A percentile compares a stretch with the other conserved stretches of the same genome.
Evolutionary conservation across 495 filamentous ascomycete genomes (phyloP).

Genomic region (Podospora pseudocomata): DNA sequence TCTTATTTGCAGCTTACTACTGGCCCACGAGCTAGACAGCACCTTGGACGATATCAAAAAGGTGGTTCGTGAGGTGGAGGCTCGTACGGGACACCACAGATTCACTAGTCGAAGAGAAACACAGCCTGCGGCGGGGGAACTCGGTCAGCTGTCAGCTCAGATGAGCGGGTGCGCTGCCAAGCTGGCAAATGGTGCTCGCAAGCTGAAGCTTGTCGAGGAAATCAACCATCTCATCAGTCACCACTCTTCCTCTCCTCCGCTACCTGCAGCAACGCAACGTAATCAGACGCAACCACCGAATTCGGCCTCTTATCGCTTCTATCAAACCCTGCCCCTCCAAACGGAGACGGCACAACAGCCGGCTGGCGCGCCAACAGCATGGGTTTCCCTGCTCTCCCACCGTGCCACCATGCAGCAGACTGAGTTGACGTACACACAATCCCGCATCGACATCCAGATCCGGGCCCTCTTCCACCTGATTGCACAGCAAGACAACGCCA

Average conservation of each 20-base stretch:
- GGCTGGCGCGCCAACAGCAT: background rate
- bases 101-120: conserved; percentile 26
- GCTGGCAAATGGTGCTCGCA: conserved; percentile 30
- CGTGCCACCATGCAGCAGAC: conserved; percentile 28
- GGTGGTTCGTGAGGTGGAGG: conserved; percentile 27
- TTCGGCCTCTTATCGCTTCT: background rate
- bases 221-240: conserved; percentile 26
- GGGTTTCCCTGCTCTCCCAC: conserved; percentile 18
- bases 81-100: conserved; percentile 29
- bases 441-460: conserved; percentile 35
- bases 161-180: conserved; percentile 33
- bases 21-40: conserved; percentile 26
- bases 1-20: conserved; percentile 24
- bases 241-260: background rate
- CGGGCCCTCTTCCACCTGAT: conserved; percentile 31
- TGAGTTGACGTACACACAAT: conserved; percentile 29
- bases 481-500: conserved; percentile 33
- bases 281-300: too few species aligned
- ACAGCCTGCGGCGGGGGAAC: conserved; percentile 28
- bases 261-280: too few species aligned
- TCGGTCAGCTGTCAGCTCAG: conserved; percentile 26
- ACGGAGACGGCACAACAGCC: background rate
- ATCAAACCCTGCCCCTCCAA: background rate
- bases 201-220: conserved; percentile 26
- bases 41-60: conserved; percentile 31